A percentile compares a stretch with the other conserved stretches of the same genome.
Evolutionary conservation across 805 yeast species (phyloP).

Genomic region (Candida glaebosa): DNA sequence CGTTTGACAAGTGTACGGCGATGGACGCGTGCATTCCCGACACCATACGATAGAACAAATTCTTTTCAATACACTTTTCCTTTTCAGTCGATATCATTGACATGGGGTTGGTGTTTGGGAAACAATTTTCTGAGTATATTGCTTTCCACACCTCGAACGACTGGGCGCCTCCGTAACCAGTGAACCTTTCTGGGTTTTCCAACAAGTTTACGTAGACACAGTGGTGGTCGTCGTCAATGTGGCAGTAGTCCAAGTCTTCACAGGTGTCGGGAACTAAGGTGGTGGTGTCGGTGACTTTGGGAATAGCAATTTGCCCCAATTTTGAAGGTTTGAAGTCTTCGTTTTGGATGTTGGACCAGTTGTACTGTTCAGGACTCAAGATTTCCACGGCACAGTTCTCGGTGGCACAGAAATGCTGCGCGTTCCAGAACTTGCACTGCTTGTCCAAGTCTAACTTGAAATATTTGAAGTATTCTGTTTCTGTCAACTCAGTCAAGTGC

Average conservation of each 20-base stretch:
- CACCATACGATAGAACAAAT: constrained; percentile 78
- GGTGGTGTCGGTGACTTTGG: constrained; percentile 13
- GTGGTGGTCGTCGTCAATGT: constrained; percentile 59
- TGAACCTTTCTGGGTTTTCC: constrained; percentile 92
- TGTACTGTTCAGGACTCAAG: constrained; percentile 59
- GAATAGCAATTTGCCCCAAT: constrained; percentile 46
- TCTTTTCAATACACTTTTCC: constrained; percentile 74
- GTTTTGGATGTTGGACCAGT: constrained; percentile 49
- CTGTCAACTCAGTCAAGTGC: constrained; percentile 52
- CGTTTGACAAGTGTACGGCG: constrained; percentile 88
- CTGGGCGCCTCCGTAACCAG: constrained; percentile 93
- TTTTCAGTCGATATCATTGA: constrained; percentile 28
- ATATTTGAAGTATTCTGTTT: constrained; percentile 80
- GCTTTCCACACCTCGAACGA: constrained; percentile 91
- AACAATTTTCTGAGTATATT: constrained; percentile 89
- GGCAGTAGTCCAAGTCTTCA: constrained; percentile 64
- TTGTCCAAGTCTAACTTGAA: constrained; percentile 81
- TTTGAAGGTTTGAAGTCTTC: constrained; percentile 72
- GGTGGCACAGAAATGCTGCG: constrained; percentile 79
- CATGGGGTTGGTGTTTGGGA: constrained; percentile 48
- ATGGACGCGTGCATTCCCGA: constrained; percentile 96
- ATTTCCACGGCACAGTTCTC: constrained; percentile 88
- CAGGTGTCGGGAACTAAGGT: constrained; percentile 17
- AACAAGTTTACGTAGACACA: constrained; percentile 82
- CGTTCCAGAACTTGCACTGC: constrained; percentile 84